A percentile compares a stretch with the other conserved stretches of the same genome.
phyloP scores from a whole-genome alignment of 2,329 filamentous ascomycete genomes.

The Penicillium sp. region DNA sequence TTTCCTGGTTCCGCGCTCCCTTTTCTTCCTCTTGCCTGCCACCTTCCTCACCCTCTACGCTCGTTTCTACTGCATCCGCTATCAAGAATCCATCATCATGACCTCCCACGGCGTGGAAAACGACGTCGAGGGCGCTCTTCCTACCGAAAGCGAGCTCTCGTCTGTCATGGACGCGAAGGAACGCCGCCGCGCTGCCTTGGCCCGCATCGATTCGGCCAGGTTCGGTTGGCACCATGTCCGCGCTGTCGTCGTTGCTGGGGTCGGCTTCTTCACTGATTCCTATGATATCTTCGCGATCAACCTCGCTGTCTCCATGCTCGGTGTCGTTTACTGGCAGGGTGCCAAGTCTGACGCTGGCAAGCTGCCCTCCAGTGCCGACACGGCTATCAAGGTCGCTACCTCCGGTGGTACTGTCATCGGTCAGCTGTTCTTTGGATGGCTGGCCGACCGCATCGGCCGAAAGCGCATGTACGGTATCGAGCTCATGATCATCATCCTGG shows the following conservation, averaged over 20 bases:
- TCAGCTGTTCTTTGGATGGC: conserved; percentile 76
- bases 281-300: conserved; percentile 82
- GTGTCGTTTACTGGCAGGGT: conserved; percentile 73
- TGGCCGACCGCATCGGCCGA: conserved; percentile 77
- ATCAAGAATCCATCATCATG: background rate
- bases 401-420: conserved; percentile 82
- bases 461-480: conserved; percentile 86
- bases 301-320: conserved; percentile 73
- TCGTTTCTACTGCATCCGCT: background rate
- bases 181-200: conserved; percentile 75
- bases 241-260: conserved; percentile 75
- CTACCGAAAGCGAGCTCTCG: conserved; percentile 9
- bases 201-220: conserved; percentile 77
- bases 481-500: conserved; percentile 78
- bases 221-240: conserved; percentile 86
- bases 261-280: conserved; percentile 87
- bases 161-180: conserved; percentile 67
- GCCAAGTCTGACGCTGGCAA: conserved; percentile 50
- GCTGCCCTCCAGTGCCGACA: conserved; percentile 71
- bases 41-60: background rate
- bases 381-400: conserved; percentile 82
- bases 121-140: background rate
- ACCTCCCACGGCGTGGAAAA: background rate
- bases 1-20: background rate
- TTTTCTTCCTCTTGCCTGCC: background rate